Base-by-base conservation (phyloP, 352 stramenopile genomes). In the Phytophthora podocarpi region DNA sequence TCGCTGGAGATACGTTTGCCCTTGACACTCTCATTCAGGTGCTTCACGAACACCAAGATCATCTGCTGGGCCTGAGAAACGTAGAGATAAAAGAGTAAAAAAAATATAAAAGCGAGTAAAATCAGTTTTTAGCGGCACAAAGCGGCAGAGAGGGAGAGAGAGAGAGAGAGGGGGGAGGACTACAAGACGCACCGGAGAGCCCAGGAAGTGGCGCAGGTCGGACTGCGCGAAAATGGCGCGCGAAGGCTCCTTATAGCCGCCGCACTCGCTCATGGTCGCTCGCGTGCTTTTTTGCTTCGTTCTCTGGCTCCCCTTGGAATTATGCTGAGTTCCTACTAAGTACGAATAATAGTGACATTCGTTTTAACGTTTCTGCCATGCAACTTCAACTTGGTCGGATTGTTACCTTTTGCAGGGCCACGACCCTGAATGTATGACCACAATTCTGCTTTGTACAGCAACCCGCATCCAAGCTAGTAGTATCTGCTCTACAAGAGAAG, bases 21-120 rank as follows among this genome's bases (percentile, higher is more conserved):
- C 39, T 84, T 85, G 5, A 95, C 77, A 59, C 82, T 92, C 50
- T 92, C 78, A 67, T 91, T 95, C 37, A 93, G 36, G 36, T 90
- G 76, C 68, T 91, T 91, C 26, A 93, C 78, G 43, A 93, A 93
- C 43, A 91, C 62, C 15, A 95, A 50, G 24, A 93, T 78, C 78
- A 91, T 91, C 42, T 93, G 78, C 52, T 92, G 86, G 24, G 86
- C 73, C 85, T 95, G 55, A 20, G 12, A 34, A 59, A 41, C 30
- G 37, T 27, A 32, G 13, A 47, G 30, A 55, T n/a, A n/a, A 37
- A 24, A 45, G 53, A 47, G 9, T 36, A 27, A 30, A 16, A 56
- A 24, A 39, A 57, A 42, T 21, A 8, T 23, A 57, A n/a, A n/a
- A n/a, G 20, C 20, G 39, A 28, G 48, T 48, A 56, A 53, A 39